Percentiles rank a stretch among this genome's conserved stretches.
Conservation (phyloP, 495 filamentous ascomycete species). For the Xanthoparmelia taractica region DNA sequence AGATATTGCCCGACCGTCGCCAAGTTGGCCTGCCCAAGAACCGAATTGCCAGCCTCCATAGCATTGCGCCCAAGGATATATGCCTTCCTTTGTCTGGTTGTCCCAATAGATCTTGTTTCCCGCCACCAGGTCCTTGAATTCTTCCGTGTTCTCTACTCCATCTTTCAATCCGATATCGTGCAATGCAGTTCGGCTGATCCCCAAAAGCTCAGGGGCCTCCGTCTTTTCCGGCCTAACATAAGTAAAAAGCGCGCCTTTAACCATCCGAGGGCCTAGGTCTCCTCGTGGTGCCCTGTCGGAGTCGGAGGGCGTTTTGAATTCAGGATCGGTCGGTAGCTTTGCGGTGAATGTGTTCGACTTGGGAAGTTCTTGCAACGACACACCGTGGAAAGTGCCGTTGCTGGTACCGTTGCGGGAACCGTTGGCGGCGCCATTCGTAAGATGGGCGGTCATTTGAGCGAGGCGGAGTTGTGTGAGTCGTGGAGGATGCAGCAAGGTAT, state of each 20-base stretch:
- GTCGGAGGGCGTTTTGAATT: slow-evolving; percentile 68
- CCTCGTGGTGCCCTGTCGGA: slow-evolving; percentile 74
- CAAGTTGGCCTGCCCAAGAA: slow-evolving; percentile 90
- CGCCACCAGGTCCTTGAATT: slow-evolving; percentile 67
- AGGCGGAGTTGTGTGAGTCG: slow-evolving; percentile 31
- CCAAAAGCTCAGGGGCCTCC: slow-evolving; percentile 67
- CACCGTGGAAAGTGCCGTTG: slow-evolving; percentile 26
- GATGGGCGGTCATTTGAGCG: slow-evolving; percentile 48
- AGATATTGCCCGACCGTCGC: slow-evolving; percentile 89
- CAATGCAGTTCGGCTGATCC: slow-evolving; percentile 68
- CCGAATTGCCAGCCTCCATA: slow-evolving; percentile 79
- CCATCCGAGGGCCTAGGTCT: slow-evolving; percentile 69
- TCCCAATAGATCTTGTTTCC: slow-evolving; percentile 67
- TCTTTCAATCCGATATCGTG: slow-evolving; percentile 63
- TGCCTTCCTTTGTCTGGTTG: slow-evolving; percentile 50
- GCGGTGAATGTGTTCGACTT: slow-evolving; percentile 83
- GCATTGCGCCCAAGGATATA: slow-evolving; percentile 97
- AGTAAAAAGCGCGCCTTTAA: slow-evolving; percentile 80
- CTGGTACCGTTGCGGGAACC: slow-evolving; percentile 20
- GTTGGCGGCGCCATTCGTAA: slow-evolving; percentile 32
- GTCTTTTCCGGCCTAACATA: slow-evolving; percentile 73
- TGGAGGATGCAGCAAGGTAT: slow-evolving; percentile 26
- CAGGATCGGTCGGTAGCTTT: slow-evolving; percentile 66
- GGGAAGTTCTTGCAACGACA: slow-evolving; percentile 60
- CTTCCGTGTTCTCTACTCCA: slow-evolving; percentile 59